A percentile compares a stretch with the other conserved stretches of the same genome.
Evolutionary conservation across 148 eudicot genomes (phyloP).

Genomic region (Vaccinium darrowii): DNA sequence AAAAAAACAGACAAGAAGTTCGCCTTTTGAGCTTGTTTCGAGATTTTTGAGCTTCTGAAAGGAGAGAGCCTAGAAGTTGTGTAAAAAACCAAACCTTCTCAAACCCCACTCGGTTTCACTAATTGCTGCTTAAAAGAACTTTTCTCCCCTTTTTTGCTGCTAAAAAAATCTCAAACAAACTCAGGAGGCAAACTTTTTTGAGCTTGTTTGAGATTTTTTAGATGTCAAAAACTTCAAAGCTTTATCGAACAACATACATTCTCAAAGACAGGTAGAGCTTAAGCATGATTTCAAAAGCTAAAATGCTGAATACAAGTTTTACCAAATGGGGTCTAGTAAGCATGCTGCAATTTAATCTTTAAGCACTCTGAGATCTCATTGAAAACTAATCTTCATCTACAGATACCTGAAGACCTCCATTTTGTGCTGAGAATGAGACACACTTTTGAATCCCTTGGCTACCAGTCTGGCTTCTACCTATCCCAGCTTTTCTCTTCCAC

Average conservation of each 20-base stretch:
- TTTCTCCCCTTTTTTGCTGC: not conserved
- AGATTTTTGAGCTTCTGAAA: not conserved
- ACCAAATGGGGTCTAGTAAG: not conserved
- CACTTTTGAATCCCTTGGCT: constrained; percentile 89
- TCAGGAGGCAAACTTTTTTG: not conserved
- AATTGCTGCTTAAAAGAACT: not conserved
- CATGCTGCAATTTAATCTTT: not conserved
- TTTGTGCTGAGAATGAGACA: constrained; percentile 96
- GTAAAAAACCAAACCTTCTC: not conserved
- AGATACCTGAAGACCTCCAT: constrained; percentile 97
- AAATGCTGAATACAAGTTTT: not conserved
- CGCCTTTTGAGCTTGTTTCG: not conserved
- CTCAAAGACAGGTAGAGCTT: not conserved
- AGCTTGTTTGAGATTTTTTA: not conserved
- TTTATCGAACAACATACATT: not conserved
- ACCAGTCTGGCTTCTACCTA: constrained; percentile 90
- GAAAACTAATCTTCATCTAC: constrained; percentile 3
- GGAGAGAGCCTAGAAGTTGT: not conserved
- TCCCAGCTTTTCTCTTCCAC: constrained; percentile 77
- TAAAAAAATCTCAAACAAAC: not conserved
- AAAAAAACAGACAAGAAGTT: not conserved
- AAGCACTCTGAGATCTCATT: not conserved
- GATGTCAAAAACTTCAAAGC: not conserved
- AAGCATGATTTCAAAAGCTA: not conserved
- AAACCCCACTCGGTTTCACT: not conserved